These are phyloP conservation scores for Zizania palustris DNA, from an alignment of 202 grass and related monocot species.

Conservation along the genomic window DNA sequence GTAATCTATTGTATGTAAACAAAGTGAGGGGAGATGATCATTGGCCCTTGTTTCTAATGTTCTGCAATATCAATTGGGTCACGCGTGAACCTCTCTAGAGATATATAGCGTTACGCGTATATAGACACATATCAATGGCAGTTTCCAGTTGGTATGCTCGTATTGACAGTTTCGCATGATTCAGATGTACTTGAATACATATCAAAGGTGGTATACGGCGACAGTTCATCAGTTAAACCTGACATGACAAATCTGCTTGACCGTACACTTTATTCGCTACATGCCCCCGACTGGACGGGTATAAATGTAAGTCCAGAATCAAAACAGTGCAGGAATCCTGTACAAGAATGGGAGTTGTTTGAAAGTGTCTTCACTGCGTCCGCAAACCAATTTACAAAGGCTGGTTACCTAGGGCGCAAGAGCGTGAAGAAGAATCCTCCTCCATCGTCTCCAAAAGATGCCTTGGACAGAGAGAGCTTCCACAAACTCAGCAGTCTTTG, in stretches of 20 bases:
- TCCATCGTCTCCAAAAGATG: slow-evolving; percentile 41
- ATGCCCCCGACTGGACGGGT: slow-evolving; percentile 30
- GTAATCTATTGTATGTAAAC: slow-evolving; percentile 52
- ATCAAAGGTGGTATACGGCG: not conserved
- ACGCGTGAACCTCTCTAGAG: too few species aligned
- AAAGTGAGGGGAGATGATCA: slow-evolving; percentile 14
- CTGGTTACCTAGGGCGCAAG: slow-evolving; percentile 47
- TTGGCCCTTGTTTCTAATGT: not conserved
- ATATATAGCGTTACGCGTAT: too few species aligned
- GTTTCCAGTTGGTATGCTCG: too few species aligned
- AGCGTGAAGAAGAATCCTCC: slow-evolving; percentile 29
- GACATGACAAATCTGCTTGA: slow-evolving; percentile 4
- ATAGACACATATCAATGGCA: too few species aligned
- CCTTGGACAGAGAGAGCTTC: slow-evolving; percentile 44
- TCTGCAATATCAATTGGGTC: slow-evolving; percentile 21
- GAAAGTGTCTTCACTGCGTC: slow-evolving; percentile 22
- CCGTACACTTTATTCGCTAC: slow-evolving; percentile 40
- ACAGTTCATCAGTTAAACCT: not conserved
- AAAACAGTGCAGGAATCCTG: slow-evolving; percentile 45
- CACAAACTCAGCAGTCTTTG: slow-evolving; percentile 41
- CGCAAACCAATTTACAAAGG: slow-evolving; percentile 55
- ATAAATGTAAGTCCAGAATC: slow-evolving; percentile 38
- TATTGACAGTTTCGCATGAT: too few species aligned
- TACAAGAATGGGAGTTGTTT: slow-evolving; percentile 47
- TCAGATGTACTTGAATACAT: not conserved